Base-by-base conservation (phyloP, 1,284 basidiomycete species). In the Pyrrhoderma noxium region DNA sequence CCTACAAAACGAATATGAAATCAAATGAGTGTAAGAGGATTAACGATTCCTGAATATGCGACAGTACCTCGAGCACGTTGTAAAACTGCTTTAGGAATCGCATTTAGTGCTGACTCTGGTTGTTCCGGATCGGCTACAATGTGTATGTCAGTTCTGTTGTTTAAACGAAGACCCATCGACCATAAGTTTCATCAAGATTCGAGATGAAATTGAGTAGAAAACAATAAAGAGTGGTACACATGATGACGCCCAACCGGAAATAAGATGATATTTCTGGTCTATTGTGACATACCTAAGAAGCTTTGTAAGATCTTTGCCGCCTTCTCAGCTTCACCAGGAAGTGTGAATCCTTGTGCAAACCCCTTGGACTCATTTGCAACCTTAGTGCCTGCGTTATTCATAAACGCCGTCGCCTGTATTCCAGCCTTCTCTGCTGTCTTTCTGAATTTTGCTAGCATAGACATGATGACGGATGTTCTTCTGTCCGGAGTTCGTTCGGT, bases 11-110 rank as follows among this genome's bases (percentile, higher is more conserved):
- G 14, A 25, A 45, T 23, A 36, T 36, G 49, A 49, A 47, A 41
- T 34, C 23, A 2, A n/a, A 39, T 5, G 34, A 51, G 46, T 46
- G 19, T 38, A 45, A 8, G 35, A 11, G 11, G 52, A 23, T n/a
- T 16, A n/a, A n/a, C n/a, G n/a, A n/a, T n/a, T n/a, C n/a, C n/a
- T 14, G 21, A 40, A 43, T 11, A 36, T 40, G 14, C 21, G 19
- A 31, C 60, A 74, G 57, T 59, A 87, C 92, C 92, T 78, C 87
- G 83, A 54, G 95, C 93, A 53, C 82, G 77, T 58, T 91, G 86
- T 13, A 99, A 70, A 41, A 99, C 93, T 16, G 85, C 89, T 67
- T 97, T 97, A 8, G 96, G 96, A 59, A 99, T 90, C 3, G 94
- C 71, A 68, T 98, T 97, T 55, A 99, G 81, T 1, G 95, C 95